These are phyloP conservation scores for Vigna hirtella DNA, from an alignment of 306 rosid genomes.

Conservation along the genomic window DNA sequence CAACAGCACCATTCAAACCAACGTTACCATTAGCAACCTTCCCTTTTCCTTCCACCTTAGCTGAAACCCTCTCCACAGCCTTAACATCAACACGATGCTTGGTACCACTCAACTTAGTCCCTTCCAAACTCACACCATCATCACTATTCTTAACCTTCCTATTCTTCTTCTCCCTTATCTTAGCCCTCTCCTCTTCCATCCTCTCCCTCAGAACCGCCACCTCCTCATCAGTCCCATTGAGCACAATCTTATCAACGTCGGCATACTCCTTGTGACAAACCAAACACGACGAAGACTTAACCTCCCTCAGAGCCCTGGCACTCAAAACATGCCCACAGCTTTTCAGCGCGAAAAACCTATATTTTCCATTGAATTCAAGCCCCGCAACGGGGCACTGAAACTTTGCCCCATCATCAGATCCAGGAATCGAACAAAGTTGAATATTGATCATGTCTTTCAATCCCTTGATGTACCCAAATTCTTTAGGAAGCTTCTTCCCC, in stretches of 20 bases:
- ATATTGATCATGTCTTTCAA: constrained; percentile 84
- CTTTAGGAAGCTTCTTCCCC: constrained; percentile 89
- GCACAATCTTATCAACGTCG: constrained; percentile 71
- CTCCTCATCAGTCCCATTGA: constrained; percentile 92
- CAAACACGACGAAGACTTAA: constrained; percentile 71
- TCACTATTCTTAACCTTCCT: constrained; percentile 69
- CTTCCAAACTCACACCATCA: constrained; percentile 54
- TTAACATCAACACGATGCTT: constrained; percentile 75
- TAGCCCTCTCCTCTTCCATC: constrained; percentile 80
- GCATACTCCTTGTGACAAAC: constrained; percentile 71
- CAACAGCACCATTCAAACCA: constrained; percentile 56
- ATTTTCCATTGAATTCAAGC: constrained; percentile 86
- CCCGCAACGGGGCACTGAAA: constrained; percentile 90
- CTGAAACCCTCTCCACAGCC: constrained; percentile 61
- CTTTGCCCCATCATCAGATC: constrained; percentile 50
- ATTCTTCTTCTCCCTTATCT: constrained; percentile 63
- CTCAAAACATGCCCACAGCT: constrained; percentile 95
- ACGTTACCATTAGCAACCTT: constrained; percentile 56
- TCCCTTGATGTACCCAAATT: constrained; percentile 84
- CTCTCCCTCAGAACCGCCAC: constrained; percentile 73
- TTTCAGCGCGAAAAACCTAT: constrained; percentile 71
- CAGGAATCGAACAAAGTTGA: constrained; percentile 56
- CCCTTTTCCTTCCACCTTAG: constrained; percentile 57
- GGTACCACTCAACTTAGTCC: constrained; percentile 63
- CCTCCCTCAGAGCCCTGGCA: constrained; percentile 86